phyloP scores from a whole-genome alignment of 352 stramenopile genomes.

The Phytopythium delawarense region DNA sequence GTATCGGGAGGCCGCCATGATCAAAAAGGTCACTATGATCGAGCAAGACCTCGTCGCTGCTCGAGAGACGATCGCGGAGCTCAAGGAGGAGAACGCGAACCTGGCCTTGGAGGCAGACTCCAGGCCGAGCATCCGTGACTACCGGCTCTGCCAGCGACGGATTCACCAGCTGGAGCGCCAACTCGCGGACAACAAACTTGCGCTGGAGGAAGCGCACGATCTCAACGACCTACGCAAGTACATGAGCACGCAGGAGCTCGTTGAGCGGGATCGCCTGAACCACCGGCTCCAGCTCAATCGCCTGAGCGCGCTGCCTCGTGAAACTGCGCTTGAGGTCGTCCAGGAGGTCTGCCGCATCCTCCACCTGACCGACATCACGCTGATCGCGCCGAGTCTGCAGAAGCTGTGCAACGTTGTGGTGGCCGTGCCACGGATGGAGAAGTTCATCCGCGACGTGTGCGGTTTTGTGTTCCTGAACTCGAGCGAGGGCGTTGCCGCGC shows the following conservation, averaged over 20 bases:
- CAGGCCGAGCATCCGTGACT: slow-evolving; percentile 79
- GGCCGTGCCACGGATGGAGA: slow-evolving; percentile 79
- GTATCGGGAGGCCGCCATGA: slow-evolving; percentile 62
- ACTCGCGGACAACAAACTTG: slow-evolving; percentile 64
- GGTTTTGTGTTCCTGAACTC: slow-evolving; percentile 61
- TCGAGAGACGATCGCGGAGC: slow-evolving; percentile 53
- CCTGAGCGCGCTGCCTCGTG: slow-evolving; percentile 65
- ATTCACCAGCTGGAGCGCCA: slow-evolving; percentile 77
- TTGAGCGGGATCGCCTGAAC: slow-evolving; percentile 75
- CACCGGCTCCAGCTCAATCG: slow-evolving; percentile 76
- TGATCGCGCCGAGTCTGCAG: slow-evolving; percentile 72
- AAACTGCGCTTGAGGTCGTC: slow-evolving; percentile 76
- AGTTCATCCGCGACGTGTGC: slow-evolving; percentile 85
- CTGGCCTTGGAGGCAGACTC: slow-evolving; percentile 71
- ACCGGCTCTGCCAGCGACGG: slow-evolving; percentile 61
- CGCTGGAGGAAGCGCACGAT: slow-evolving; percentile 70
- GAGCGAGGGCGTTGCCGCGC: slow-evolving; percentile 19
- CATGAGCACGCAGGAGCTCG: slow-evolving; percentile 78
- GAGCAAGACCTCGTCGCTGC: slow-evolving; percentile 64
- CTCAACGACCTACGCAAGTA: slow-evolving; percentile 75
- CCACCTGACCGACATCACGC: slow-evolving; percentile 76
- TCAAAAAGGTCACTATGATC: slow-evolving; percentile 75
- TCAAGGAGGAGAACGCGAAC: slow-evolving; percentile 83
- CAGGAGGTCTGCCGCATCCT: slow-evolving; percentile 83
- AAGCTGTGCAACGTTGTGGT: slow-evolving; percentile 81